Evolutionary conservation across 208 protist species (phyloP), one percentile per base, ranked within the genome.

Genomic region (Leishmania aethiopica): DNA sequence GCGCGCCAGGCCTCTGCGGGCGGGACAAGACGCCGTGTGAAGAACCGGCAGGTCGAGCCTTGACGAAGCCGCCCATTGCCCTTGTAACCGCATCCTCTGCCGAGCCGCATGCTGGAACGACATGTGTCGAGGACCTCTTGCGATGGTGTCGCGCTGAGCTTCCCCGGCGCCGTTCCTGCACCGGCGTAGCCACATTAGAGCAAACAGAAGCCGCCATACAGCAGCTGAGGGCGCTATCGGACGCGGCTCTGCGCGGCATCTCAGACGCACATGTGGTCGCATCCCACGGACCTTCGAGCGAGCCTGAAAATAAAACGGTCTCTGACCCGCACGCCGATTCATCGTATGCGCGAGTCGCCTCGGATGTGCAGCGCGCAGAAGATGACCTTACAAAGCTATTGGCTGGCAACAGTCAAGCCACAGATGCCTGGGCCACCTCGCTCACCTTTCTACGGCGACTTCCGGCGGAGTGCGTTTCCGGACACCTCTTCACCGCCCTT

Each of bases 401-500:
- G 42, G 51, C 51, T 7, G 28, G 73, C 47, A 77, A 62, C 47
- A 37, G 19, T 42, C 74, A 55, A 28, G 19, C 78, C 10, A 11
- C 49, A 7, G 71, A 77, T 32, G 57, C 67, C 47, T 79, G 74
- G 78, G 77, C 42, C 0, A 66, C 42, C 35, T 76, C 75, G 15
- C 78, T 86, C 32, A 35, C 1, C 7, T 47, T 86, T 55, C 67
- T 86, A 28, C 55, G 10, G 25, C 74, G 40, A 51, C 19, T 80
- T 6, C 78, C 83, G 7, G 49, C 78, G 28, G 55, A 57, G 28
- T 15, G 57, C 69, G n/a, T 86, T 19, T 75, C 83, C 8, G 77
- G 77, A 11, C 78, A 62, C 67, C 57, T 86, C 72, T 86, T 82
- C 55, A 81, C 60, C 3, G 78, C 83, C 3, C 25, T 86, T 2